Base-by-base conservation (phyloP, 2,329 filamentous ascomycete genomes). In the Hypocreales sp. region DNA sequence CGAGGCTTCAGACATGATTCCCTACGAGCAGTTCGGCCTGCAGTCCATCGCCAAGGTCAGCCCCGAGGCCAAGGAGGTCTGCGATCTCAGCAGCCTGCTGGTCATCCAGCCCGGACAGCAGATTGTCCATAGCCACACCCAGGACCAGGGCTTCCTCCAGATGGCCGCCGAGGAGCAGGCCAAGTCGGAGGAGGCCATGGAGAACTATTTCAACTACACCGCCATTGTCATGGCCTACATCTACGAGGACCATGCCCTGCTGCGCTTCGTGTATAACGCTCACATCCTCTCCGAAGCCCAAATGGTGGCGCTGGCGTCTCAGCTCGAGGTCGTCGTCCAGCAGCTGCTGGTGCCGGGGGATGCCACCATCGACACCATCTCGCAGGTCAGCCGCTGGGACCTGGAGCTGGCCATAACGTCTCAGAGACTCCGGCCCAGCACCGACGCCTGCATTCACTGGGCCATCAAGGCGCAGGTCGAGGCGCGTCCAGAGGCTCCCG, bases 51-150 rank as follows among this genome's bases (percentile, higher is more conserved):
- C 31, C n/a, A 34, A 35, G 13, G 7, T 40, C 3, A 31, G 34
- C 15, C 20, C 24, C 4, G 33, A 36, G 11, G 34, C 33, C 7
- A 32, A 31, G 15, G 25, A 33, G 8, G 40, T 35, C 4, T 42
- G 40, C 25, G 32, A 41, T 7, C 47, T 49, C 15, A 35, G 35
- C 14, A 46, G 33, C 5, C 20, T 48, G 7, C 29, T 50, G 5
- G 40, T 46, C 8, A 35, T 48, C 16, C 44, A 44, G 9, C 37
- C 39, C 7, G 18, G 28, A n/a, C 21, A 34, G 12, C 22, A 23
- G 14, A 23, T 23, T 7, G 9, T 9, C 9, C 22, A 23, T n/a
- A 7, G 9, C 12, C 22, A 23, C 9, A 14, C 12, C 22, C 8
- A 26, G 5, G 17, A 30, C 16, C 27, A 32, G 22, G 25, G 23